A percentile compares a stretch with the other conserved stretches of the same genome.
phyloP scores from a whole-genome alignment of 1,284 basidiomycete genomes.

The Salmacisia buchloeana region DNA sequence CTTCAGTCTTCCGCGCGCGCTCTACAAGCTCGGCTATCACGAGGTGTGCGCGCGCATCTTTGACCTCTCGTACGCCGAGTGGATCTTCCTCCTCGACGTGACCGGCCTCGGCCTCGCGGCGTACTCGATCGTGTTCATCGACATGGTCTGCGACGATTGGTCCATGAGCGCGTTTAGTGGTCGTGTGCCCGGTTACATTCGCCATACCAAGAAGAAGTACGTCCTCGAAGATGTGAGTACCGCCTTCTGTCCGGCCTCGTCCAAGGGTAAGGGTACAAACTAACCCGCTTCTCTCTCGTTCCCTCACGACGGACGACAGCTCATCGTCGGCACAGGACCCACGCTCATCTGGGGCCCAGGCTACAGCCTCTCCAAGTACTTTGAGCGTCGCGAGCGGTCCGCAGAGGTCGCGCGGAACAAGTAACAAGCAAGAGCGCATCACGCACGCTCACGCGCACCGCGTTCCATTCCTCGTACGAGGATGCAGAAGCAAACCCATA shows the following conservation, averaged over 20 bases:
- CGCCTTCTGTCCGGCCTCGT: neutral
- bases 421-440: too few relatives aligned
- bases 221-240: slow-evolving; percentile 3
- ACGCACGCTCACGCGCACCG: too few relatives aligned
- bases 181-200: slow-evolving; percentile 2
- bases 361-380: neutral
- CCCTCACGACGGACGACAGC: neutral
- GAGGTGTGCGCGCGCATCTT: neutral
- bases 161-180: slow-evolving; percentile 6
- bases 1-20: neutral
- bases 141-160: slow-evolving; percentile 8
- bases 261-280: neutral
- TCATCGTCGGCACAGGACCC: neutral
- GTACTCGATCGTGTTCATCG: slow-evolving; percentile 7
- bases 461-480: too few relatives aligned
- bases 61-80: neutral
- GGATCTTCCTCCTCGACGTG: neutral
- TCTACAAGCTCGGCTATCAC: neutral
- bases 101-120: neutral
- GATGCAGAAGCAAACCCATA: too few relatives aligned
- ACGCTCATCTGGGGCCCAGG: neutral
- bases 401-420: slow-evolving; percentile 6
- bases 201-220: slow-evolving; percentile 5
- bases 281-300: neutral
- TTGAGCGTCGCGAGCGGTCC: neutral